These are phyloP conservation scores for Firmiana major DNA, from an alignment of 345 rosid species.

Conservation along the genomic window DNA sequence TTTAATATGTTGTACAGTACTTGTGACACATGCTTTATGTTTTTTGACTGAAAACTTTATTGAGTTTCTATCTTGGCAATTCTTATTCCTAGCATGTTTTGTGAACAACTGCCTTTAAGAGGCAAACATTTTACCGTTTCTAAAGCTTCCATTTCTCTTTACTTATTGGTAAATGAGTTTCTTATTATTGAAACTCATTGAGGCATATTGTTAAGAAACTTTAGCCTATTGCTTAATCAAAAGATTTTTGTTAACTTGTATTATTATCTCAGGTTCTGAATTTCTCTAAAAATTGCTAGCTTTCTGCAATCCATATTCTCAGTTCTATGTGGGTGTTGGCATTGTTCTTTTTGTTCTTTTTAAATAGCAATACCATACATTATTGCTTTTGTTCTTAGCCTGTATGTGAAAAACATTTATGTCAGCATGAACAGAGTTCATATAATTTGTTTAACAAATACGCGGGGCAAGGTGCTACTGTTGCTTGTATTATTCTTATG, in stretches of 20 bases:
- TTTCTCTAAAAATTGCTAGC: background rate
- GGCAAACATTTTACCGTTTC: background rate
- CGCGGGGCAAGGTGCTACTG: background rate
- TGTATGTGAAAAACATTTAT: background rate
- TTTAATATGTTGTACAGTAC: background rate
- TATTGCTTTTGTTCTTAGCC: background rate
- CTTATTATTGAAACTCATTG: background rate
- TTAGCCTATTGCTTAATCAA: background rate
- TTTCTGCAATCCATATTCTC: background rate
- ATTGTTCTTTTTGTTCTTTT: background rate
- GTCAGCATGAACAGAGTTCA: background rate
- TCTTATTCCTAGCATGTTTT: background rate
- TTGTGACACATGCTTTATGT: background rate
- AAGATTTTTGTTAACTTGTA: background rate
- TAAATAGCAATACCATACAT: background rate
- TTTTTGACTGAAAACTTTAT: no score
- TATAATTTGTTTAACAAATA: background rate
- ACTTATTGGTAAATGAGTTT: background rate
- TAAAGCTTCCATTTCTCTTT: background rate
- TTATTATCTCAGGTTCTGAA: background rate
- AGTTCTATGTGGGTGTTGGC: background rate
- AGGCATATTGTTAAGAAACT: background rate
- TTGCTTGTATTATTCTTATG: conserved; percentile 6
- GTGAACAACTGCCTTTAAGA: background rate
- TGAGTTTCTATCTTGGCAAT: background rate